Evolutionary conservation across 2,329 filamentous ascomycete genomes (phyloP), one percentile per base, ranked within the genome.

Genomic region (Fusarium nelsonii): DNA sequence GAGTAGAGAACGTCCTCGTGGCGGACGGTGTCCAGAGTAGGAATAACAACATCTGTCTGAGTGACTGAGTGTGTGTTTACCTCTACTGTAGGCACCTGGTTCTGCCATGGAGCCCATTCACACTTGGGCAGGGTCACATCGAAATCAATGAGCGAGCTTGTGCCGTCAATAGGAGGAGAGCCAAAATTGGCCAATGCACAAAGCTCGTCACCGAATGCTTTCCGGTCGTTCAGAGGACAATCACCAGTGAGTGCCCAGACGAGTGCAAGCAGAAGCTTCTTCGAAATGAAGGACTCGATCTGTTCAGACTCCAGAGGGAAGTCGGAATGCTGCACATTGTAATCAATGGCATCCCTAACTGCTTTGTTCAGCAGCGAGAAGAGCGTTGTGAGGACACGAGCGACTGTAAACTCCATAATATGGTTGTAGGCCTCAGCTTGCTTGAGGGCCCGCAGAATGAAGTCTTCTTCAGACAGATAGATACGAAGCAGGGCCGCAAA

Each of bases 1-100:
- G 97, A 99, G 83, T 99, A 99, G 16, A 99, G 86, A n/a, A 99
- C 93, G 80, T 98, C 96, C 79, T 99, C 96, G 74, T 99, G 96
- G 32, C 96, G 93, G 44, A 99, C 92, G 30, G 97, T 99, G 78
- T 99, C 96, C 50, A 99, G 84, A 0, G 96, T 99, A 2, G 96
- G 97, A 75, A 99, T 99, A 65, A 99, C 96, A 40, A 98, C 93
- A 79, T 99, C 97, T 2, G 97, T 99, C 79, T 99, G 94, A 1
- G 93, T 97, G 75, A 99, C 91, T 7, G 95, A 97, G 79, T 99
- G 97, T 0, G 97, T 99, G 78, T 99, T 98, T 80, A 99, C 92
- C 78, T 99, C 97, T 59, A 99, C 91, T 12, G 88, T 91, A 16
- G 96, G 96, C 15, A 99, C 96, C 79, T 97, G 92, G 68, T 91